Evolutionary conservation across 495 filamentous ascomycete genomes (phyloP).

Genomic region (Delitschia confertaspora): DNA sequence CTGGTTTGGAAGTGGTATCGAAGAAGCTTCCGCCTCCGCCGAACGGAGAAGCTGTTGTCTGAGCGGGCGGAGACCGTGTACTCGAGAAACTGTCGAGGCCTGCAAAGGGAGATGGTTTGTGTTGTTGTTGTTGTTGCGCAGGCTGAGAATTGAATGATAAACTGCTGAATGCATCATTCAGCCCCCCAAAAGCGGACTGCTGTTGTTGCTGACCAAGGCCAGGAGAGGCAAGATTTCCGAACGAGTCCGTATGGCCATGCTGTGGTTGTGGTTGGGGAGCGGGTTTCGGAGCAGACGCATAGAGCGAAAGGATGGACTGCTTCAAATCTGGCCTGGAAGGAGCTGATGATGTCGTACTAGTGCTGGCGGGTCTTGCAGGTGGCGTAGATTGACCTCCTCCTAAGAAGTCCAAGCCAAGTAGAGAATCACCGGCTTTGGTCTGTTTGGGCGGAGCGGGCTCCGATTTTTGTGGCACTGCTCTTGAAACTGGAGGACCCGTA

Average conservation of each 20-base stretch:
- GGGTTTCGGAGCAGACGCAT: conserved; percentile 54
- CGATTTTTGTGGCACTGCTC: conserved; percentile 55
- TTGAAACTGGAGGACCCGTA: conserved; percentile 49
- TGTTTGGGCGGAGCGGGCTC: conserved; percentile 54
- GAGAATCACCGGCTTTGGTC: conserved; percentile 68
- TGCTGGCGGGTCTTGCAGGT: conserved; percentile 61
- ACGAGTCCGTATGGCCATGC: conserved; percentile 50
- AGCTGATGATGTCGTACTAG: conserved; percentile 42
- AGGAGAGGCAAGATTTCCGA: conserved; percentile 60
- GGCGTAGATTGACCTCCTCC: conserved; percentile 58
- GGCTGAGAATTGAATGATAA: conserved; percentile 63
- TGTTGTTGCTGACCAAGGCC: conserved; percentile 34
- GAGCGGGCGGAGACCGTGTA: conserved; percentile 37
- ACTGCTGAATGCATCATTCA: conserved; percentile 82
- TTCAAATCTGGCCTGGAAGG: conserved; percentile 89
- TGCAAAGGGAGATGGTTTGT: conserved; percentile 66
- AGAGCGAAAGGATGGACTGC: conserved; percentile 91
- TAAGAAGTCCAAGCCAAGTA: conserved; percentile 90
- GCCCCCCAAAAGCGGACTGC: conserved; percentile 53
- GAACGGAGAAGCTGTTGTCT: conserved; percentile 45
- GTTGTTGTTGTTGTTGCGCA: conserved; percentile 43
- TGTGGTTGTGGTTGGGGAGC: conserved; percentile 54
- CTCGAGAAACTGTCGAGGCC: conserved; percentile 55
- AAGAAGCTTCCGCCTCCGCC: conserved; percentile 71
- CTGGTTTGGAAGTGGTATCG: conserved; percentile 38